Evolutionary conservation across 805 yeast species (phyloP), one percentile per base, ranked within the genome.

Genomic region (Torulaspora gathmanii): DNA sequence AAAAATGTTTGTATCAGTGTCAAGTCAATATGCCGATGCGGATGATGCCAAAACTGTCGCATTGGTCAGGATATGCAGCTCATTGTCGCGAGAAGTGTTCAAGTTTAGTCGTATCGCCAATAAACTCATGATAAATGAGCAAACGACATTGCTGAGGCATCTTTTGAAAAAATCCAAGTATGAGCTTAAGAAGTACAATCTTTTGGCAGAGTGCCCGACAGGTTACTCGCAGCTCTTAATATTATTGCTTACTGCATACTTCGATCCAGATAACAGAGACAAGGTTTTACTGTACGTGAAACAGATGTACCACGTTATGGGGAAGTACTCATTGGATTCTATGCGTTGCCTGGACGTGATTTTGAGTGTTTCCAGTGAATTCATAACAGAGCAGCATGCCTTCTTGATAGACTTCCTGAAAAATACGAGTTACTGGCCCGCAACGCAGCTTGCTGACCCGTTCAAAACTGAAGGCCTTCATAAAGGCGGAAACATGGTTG

Each of bases 321-420:
- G 93, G 1, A 87, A 83, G 59, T 88, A 79, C 60, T 75, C 75
- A 42, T 70, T 89, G 40, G 96, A 90, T 56, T 82, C 91, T 0
- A 74, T 77, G 41, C 72, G 90, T 47, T 77, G 80, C 20, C 70
- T 89, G 40, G 86, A 86, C 52, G 45, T 86, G 0, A 49, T 86
- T 7, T 55, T 89, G 27, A 79, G 78, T 37, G 56, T 85, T 2
- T 74, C 75, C 39, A 56, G 77, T 2, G 66, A 69, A 42, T 69
- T 70, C 39, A 47, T 82, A 5, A 70, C 72, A 1, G 58, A 68
- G 3, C 69, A 77, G 36, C 70, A 73, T 47, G 56, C 64, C 4
- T 77, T 82, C 45, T 67, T 78, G 20, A 30, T 86, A 0, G 57
- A 63, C 1, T 65, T 86, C 19, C 65, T 86, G 40, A 71, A 70